These are phyloP conservation scores for Pterocarpus macrocarpus DNA, from an alignment of 306 rosid species.

Conservation along the genomic window DNA sequence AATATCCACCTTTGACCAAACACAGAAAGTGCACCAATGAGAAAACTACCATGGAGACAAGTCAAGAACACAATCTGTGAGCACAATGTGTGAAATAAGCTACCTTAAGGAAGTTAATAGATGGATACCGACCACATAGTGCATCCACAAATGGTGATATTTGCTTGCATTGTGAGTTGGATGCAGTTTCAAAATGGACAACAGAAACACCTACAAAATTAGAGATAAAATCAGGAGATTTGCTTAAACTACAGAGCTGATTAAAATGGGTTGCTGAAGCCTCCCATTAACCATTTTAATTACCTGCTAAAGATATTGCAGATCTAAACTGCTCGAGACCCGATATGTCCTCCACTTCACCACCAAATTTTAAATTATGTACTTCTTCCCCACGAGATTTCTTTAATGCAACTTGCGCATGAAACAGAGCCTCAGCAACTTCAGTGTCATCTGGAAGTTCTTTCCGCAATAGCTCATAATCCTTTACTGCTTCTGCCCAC, in stretches of 20 bases:
- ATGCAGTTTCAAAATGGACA: constrained; percentile 82
- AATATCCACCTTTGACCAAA: constrained; percentile 77
- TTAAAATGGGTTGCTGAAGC: neutral
- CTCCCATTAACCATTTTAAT: neutral
- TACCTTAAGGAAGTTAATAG: constrained; percentile 91
- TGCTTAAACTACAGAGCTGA: neutral
- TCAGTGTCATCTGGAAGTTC: constrained; percentile 83
- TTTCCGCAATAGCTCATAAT: constrained; percentile 77
- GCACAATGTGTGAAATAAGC: neutral
- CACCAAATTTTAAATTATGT: constrained; percentile 80
- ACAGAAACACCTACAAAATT: constrained; percentile 73
- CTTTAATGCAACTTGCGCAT: constrained; percentile 86
- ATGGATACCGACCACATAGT: constrained; percentile 85
- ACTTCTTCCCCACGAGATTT: constrained; percentile 94
- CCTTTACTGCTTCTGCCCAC: constrained; percentile 88
- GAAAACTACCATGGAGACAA: constrained; percentile 21
- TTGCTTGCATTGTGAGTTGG: constrained; percentile 77
- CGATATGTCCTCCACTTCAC: constrained; percentile 87
- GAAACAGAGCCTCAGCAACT: constrained; percentile 91
- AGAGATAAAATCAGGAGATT: constrained; percentile 8
- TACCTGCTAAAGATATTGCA: constrained; percentile 81
- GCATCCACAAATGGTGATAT: constrained; percentile 76
- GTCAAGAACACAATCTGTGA: neutral
- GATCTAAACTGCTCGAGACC: constrained; percentile 85
- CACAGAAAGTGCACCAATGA: constrained; percentile 20